Evolutionary conservation across 1,284 basidiomycete species (phyloP).

Genomic region (Tilletia walkeri): DNA sequence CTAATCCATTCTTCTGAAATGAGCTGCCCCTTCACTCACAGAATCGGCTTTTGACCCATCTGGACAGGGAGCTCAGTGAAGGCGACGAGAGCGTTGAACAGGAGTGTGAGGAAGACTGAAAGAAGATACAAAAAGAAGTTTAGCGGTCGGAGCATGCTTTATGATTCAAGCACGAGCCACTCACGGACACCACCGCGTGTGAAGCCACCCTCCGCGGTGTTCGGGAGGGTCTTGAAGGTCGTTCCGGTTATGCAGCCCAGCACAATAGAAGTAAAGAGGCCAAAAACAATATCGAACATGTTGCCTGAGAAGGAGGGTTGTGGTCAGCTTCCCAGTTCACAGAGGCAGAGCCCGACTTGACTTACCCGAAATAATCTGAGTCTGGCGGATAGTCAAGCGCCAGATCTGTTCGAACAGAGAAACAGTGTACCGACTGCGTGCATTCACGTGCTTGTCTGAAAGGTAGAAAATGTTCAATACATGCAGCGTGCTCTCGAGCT

Average conservation of each 20-base stretch:
- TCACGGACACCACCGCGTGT: slow-evolving; percentile 37
- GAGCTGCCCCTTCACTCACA: not conserved
- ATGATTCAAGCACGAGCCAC: too few species aligned
- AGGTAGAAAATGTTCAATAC: too few species aligned
- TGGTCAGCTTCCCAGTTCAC: too few species aligned
- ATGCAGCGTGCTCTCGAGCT: too few species aligned
- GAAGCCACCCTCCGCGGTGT: slow-evolving; percentile 43
- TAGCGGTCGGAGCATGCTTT: too few species aligned
- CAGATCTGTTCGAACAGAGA: slow-evolving; percentile 59
- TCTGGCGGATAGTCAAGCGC: slow-evolving; percentile 72
- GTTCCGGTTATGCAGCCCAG: slow-evolving; percentile 77
- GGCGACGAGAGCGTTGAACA: slow-evolving; percentile 73
- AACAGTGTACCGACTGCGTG: slow-evolving; percentile 79
- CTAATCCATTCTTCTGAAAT: too few species aligned
- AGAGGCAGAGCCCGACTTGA: too few species aligned
- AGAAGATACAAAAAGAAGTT: too few species aligned
- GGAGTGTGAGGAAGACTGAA: slow-evolving; percentile 60
- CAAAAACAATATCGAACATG: slow-evolving; percentile 69
- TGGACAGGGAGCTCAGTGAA: slow-evolving; percentile 58
- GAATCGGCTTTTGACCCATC: slow-evolving; percentile 36
- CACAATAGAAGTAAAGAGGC: slow-evolving; percentile 53
- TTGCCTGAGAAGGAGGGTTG: slow-evolving; percentile 56
- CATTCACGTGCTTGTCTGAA: slow-evolving; percentile 69
- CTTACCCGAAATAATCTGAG: slow-evolving; percentile 70
- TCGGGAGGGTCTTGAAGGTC: slow-evolving; percentile 63